phyloP scores from a whole-genome alignment of 2,329 filamentous ascomycete species.

The Dactylellina drechsleri region DNA sequence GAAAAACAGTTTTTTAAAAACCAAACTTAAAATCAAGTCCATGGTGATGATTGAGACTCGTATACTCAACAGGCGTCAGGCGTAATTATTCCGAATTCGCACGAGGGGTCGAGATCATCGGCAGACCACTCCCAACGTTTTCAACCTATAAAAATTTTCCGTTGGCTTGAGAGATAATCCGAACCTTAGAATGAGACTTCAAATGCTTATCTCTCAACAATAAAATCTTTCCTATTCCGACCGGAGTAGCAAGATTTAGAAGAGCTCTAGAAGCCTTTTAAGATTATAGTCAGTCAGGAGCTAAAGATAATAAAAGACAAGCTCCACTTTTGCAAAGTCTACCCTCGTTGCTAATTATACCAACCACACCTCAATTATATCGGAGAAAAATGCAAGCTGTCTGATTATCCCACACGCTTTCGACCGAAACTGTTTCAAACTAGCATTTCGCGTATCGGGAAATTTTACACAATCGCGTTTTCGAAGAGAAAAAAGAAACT shows the following conservation, averaged over 20 bases:
- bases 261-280: slow-evolving; percentile 32
- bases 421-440: slow-evolving; percentile 31
- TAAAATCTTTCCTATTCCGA: slow-evolving; percentile 31
- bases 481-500: background rate
- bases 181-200: slow-evolving; percentile 23
- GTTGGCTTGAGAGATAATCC: slow-evolving; percentile 50
- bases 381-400: background rate
- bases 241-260: slow-evolving; percentile 7
- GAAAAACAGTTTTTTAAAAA: background rate
- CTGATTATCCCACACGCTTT: slow-evolving; percentile 8
- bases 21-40: no score
- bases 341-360: slow-evolving; percentile 36
- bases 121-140: background rate
- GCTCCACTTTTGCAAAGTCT: slow-evolving; percentile 2
- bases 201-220: slow-evolving; percentile 51
- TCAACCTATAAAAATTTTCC: slow-evolving; percentile 52
- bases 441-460: slow-evolving; percentile 38
- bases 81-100: no score
- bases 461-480: slow-evolving; percentile 34
- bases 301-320: slow-evolving; percentile 12
- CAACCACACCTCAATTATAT: background rate
- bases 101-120: no score
- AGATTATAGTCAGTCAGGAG: slow-evolving; percentile 8
- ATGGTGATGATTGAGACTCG: no score
- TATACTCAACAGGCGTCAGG: no score